phyloP scores from a whole-genome alignment of 1,284 basidiomycete genomes.

The Xerocomus minutiporus region DNA sequence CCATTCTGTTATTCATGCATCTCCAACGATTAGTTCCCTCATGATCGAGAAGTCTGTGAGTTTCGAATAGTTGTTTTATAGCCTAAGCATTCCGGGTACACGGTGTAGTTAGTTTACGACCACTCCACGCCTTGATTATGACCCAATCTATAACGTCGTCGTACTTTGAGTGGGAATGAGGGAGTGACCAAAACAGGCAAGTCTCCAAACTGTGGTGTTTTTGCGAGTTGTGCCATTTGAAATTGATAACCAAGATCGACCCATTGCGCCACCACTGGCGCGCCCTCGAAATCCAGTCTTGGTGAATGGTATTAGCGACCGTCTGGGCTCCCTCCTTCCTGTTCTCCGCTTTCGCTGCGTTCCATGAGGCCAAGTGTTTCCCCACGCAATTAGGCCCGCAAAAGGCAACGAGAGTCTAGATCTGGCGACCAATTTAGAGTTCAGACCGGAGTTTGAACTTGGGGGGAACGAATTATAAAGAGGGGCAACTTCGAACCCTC shows the following conservation, averaged over 20 bases:
- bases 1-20: conserved; percentile 11
- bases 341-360: neutral
- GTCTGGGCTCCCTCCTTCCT: neutral
- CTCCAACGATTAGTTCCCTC: conserved; percentile 9
- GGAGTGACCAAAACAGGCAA: neutral
- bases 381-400: conserved; percentile 10
- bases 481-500: conserved; percentile 29
- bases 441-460: conserved; percentile 49
- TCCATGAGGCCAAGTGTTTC: neutral
- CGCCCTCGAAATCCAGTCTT: conserved; percentile 1
- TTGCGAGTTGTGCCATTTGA: conserved; percentile 12
- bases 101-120: conserved; percentile 26
- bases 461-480: conserved; percentile 46
- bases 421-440: conserved; percentile 26
- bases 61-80: conserved; percentile 26
- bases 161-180: neutral
- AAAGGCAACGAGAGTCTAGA: conserved; percentile 25
- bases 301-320: neutral
- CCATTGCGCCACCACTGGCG: neutral
- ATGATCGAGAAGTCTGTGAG: conserved; percentile 5
- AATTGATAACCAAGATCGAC: conserved; percentile 24
- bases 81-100: conserved; percentile 12
- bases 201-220: conserved; percentile 9
- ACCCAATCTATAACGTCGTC: conserved; percentile 16
- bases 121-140: conserved; percentile 17